Percentiles rank a stretch among this genome's conserved stretches.
phyloP scores from a whole-genome alignment of 345 rosid species.

The Odontarrhena argentea region DNA sequence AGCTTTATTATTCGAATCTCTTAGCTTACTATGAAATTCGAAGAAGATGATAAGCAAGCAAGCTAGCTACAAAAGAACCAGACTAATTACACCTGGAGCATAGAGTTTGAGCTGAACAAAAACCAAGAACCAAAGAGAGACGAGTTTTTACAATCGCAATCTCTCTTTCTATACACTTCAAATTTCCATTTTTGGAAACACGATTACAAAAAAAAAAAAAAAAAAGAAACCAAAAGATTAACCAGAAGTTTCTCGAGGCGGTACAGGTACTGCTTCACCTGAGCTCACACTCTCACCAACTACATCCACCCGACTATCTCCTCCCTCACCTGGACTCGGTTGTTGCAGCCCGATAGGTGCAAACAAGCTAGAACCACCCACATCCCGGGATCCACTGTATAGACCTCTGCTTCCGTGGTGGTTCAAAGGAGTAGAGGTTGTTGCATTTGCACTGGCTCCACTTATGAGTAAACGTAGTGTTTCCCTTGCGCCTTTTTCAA shows the following conservation, averaged over 20 bases:
- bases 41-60: conserved; percentile 11
- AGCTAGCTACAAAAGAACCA: conserved; percentile 8
- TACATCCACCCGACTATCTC: conserved; percentile 31
- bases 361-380: conserved; percentile 52
- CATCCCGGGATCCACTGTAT: conserved; percentile 56
- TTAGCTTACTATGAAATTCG: conserved; percentile 14
- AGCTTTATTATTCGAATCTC: conserved; percentile 16
- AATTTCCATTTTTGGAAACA: conserved; percentile 8
- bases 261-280: conserved; percentile 31
- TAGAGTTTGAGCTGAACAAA: conserved; percentile 24
- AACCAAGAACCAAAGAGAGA: conserved; percentile 20
- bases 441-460: conserved; percentile 50
- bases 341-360: conserved; percentile 46
- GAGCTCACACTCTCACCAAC: conserved; percentile 37
- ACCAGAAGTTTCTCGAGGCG: conserved; percentile 38
- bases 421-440: conserved; percentile 46
- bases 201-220: conserved; percentile 7
- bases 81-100: conserved; percentile 36
- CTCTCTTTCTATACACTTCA: conserved; percentile 32
- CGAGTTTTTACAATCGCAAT: conserved; percentile 9
- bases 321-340: conserved; percentile 16
- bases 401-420: conserved; percentile 69
- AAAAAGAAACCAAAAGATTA: conserved; percentile 20
- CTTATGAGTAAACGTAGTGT: conserved; percentile 79
- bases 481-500: conserved; percentile 94